These are phyloP conservation scores for Priceomyces castillae DNA, from an alignment of 805 yeast genomes.

Conservation along the genomic window DNA sequence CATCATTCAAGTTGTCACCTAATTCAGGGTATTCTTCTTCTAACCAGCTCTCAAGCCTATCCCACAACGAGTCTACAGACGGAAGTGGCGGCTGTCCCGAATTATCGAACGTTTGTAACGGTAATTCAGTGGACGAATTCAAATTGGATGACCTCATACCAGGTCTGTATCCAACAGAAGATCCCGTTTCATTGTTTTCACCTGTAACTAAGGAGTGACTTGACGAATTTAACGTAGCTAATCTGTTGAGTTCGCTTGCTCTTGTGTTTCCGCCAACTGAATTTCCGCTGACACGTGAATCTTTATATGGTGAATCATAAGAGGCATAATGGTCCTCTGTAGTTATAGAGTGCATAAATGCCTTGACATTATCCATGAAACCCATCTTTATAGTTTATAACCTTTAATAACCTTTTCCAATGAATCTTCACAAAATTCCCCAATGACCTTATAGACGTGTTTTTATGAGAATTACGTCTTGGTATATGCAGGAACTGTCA, in stretches of 20 bases:
- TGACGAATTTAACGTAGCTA: conserved; percentile 24
- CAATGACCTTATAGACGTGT: conserved; percentile 5
- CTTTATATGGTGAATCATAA: conserved; percentile 39
- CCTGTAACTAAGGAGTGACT: conserved; percentile 23
- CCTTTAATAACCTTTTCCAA: neutral
- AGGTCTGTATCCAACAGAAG: conserved; percentile 37
- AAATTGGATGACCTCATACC: conserved; percentile 45
- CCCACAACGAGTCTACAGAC: conserved; percentile 42
- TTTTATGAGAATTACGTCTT: neutral
- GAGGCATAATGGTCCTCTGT: conserved; percentile 61
- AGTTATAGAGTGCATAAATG: conserved; percentile 48
- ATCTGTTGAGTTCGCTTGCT: conserved; percentile 33
- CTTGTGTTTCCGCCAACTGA: conserved; percentile 25
- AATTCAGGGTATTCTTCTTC: conserved; percentile 48
- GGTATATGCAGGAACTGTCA: conserved; percentile 1
- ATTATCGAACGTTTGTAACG: conserved; percentile 42
- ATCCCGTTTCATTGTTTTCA: conserved; percentile 11
- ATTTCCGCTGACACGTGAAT: conserved; percentile 16
- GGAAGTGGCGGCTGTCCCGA: conserved; percentile 53
- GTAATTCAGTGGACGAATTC: conserved; percentile 39
- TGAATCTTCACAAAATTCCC: neutral
- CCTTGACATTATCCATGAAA: conserved; percentile 35
- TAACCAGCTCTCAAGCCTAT: conserved; percentile 39
- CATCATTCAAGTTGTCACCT: conserved; percentile 41
- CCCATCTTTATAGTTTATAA: conserved; percentile 26